These are phyloP conservation scores for Phytophthora sojae DNA, from an alignment of 352 stramenopile genomes.

Conservation along the genomic window DNA sequence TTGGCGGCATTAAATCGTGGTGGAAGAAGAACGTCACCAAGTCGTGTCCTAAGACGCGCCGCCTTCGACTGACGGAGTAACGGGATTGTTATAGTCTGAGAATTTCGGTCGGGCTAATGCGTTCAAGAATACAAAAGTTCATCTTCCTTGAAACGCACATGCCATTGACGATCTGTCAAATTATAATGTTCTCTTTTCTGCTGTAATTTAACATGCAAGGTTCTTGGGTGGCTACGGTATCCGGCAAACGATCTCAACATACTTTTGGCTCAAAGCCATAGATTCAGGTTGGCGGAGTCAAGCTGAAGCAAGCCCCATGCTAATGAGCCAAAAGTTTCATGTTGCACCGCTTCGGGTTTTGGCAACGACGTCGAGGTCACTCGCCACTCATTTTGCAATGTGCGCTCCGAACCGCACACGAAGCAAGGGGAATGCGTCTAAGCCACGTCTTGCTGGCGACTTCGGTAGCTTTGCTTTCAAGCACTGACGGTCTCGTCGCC, in stretches of 20 bases:
- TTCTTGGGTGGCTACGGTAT: too few relatives aligned
- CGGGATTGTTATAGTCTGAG: slow-evolving; percentile 4
- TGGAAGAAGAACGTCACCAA: not conserved
- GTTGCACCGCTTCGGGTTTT: too few relatives aligned
- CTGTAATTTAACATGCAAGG: too few relatives aligned
- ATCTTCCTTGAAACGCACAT: not conserved
- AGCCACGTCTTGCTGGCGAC: slow-evolving; percentile 18
- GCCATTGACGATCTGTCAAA: too few relatives aligned
- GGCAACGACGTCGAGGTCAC: too few relatives aligned
- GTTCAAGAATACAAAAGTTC: not conserved
- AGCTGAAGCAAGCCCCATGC: too few relatives aligned
- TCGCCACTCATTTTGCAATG: not conserved
- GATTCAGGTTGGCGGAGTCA: too few relatives aligned
- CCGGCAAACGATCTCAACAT: too few relatives aligned
- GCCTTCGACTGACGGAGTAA: slow-evolving; percentile 14
- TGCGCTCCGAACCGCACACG: not conserved
- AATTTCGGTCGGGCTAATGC: slow-evolving; percentile 1
- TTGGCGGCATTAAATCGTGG: slow-evolving; percentile 4
- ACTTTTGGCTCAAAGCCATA: too few relatives aligned
- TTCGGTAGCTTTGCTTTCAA: slow-evolving; percentile 15
- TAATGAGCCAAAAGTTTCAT: too few relatives aligned
- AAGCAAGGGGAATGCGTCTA: slow-evolving; percentile 17
- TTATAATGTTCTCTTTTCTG: too few relatives aligned
- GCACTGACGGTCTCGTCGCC: not conserved
- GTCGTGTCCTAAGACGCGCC: not conserved